Conservation (phyloP, 2,329 filamentous ascomycete species). For the Botrytis aclada region DNA sequence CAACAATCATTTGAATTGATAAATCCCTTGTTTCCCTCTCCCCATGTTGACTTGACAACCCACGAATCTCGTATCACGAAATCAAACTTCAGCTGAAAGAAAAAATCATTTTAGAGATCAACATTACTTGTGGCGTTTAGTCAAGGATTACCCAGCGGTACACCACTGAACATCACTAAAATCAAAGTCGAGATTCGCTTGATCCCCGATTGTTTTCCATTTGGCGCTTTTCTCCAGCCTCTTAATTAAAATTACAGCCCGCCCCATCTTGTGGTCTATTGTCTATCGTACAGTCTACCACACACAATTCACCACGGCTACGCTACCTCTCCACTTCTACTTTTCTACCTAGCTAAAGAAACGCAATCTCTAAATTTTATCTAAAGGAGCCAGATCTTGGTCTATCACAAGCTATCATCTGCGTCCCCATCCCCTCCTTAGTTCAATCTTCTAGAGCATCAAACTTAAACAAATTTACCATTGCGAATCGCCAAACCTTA, state of each 20-base stretch:
- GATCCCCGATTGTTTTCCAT: constrained; percentile 8
- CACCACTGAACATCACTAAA: constrained; percentile 2
- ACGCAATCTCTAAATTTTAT: constrained; percentile 15
- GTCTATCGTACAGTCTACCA: not conserved
- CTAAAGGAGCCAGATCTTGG: constrained; percentile 8
- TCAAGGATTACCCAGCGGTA: constrained; percentile 15
- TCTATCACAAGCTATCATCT: constrained; percentile 2
- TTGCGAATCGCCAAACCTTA: constrained; percentile 1
- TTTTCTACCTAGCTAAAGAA: constrained; percentile 11
- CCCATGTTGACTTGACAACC: constrained; percentile 17
- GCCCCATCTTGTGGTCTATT: not conserved
- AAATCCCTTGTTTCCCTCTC: not conserved
- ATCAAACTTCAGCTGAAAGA: not conserved
- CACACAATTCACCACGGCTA: not conserved
- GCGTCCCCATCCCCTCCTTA: constrained; percentile 8
- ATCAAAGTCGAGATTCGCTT: constrained; percentile 11
- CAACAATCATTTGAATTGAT: not conserved
- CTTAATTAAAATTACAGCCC: constrained; percentile 18
- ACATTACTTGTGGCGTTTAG: constrained; percentile 9
- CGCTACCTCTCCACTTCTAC: constrained; percentile 9
- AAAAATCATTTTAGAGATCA: constrained; percentile 1
- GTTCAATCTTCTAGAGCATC: not conserved
- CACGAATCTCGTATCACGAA: constrained; percentile 10
- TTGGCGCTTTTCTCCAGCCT: constrained; percentile 18
- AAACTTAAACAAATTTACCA: not conserved